Evolutionary conservation across 495 filamentous ascomycete species (phyloP), one percentile per base, ranked within the genome.

Genomic region (Hypoxylon fuscum): DNA sequence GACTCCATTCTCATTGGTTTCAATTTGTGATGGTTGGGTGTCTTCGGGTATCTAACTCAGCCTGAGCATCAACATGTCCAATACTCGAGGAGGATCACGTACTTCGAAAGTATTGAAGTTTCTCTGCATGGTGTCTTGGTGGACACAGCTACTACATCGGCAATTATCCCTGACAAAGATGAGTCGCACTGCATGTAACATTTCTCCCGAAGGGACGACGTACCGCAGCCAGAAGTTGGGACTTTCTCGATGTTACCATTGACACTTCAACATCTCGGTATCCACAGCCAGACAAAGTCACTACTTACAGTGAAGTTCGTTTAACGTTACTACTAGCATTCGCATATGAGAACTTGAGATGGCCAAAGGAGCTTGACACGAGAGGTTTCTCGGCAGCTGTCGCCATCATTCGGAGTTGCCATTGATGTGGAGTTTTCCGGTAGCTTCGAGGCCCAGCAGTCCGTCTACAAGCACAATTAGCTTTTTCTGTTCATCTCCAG

Each of bases 41-140:
- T 88, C 72, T n/a, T 68, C 21, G 0, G 85, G 79, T 35, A 92
- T 81, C 64, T 70, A 73, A 47, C 41, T 59, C 52, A 61, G 41
- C 27, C n/a, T 59, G 32, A 72, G 46, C 14, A 40, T 42, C 1
- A 1, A 46, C 23, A 9, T 6, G 37, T 17, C 1, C 12, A 7
- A 49, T 37, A 15, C n/a, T 5, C 2, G 25, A 34, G 8, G 25
- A 35, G 17, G 32, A 34, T 21, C 27, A 56, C 65, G 31, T 54
- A 74, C 72, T 20, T 66, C 74, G 64, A 93, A 93, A 0, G 87
- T 92, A 66, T 94, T 81, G 32, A 89, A 78, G 22, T 82, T 81
- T 27, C 91, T 81, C 72, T 97, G 93, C 70, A 74, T 85, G 11
- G 93, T 97, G 48, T 89, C 85, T 55, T 84, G 86, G 69, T 96